A percentile compares a stretch with the other conserved stretches of the same genome.
Evolutionary conservation across 352 stramenopile species (phyloP).

Genomic region (Hyaloperonospora arabidopsidis): DNA sequence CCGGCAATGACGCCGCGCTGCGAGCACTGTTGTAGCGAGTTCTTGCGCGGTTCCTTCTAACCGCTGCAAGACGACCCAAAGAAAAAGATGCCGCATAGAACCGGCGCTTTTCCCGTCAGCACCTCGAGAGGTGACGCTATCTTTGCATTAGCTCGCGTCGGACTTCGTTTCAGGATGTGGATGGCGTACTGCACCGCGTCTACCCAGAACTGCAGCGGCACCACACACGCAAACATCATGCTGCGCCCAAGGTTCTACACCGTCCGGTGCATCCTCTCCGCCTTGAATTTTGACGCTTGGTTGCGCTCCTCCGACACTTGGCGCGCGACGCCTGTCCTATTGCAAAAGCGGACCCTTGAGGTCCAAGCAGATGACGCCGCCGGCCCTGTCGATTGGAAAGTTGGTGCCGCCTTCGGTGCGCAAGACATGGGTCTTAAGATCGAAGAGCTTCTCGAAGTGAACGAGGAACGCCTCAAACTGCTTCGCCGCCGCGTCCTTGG

Average conservation of each 20-base stretch:
- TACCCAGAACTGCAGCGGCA: conserved; percentile 20
- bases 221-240: conserved; percentile 21
- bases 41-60: no score
- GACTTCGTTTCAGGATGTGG: conserved; percentile 24
- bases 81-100: neutral
- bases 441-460: conserved; percentile 14
- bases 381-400: conserved; percentile 18
- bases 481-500: neutral
- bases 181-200: conserved; percentile 21
- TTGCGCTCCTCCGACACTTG: conserved; percentile 14
- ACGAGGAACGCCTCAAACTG: conserved; percentile 9
- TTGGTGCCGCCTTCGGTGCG: no score
- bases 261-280: conserved; percentile 26
- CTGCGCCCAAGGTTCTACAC: conserved; percentile 27
- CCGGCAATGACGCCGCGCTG: no score
- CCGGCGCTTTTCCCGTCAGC: neutral
- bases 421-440: conserved; percentile 6
- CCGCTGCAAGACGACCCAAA: neutral
- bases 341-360: conserved; percentile 27
- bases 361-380: conserved; percentile 21
- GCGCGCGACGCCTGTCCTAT: conserved; percentile 7
- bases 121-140: conserved; percentile 6
- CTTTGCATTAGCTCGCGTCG: conserved; percentile 11
- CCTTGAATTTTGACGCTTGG: conserved; percentile 23
- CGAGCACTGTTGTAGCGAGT: no score